A percentile compares a stretch with the other conserved stretches of the same genome.
Conservation (phyloP, 257 asterid genomes). For the Nicotiana noctiflora region DNA sequence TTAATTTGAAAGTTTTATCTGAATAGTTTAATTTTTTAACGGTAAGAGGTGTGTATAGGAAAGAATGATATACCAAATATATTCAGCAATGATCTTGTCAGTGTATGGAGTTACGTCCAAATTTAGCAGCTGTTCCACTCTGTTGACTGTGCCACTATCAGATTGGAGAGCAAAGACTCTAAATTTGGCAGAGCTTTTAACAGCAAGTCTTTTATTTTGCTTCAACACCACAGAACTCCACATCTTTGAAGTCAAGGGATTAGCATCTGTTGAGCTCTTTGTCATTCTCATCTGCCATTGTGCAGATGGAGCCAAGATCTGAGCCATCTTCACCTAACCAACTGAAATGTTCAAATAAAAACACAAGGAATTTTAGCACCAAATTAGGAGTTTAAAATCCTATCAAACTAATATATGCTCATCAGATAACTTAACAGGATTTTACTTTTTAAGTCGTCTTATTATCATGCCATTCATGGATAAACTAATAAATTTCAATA, state of each 20-base stretch:
- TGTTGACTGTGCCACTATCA: constrained; percentile 62
- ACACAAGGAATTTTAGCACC: background rate
- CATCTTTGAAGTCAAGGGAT: constrained; percentile 57
- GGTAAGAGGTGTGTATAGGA: background rate
- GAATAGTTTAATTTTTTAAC: background rate
- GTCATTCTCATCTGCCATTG: constrained; percentile 90
- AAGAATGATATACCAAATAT: constrained; percentile 55
- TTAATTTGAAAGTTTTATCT: background rate
- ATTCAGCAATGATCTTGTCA: constrained; percentile 87
- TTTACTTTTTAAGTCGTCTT: background rate
- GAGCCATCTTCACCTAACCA: constrained; percentile 65
- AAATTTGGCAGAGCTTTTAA: constrained; percentile 52
- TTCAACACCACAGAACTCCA: constrained; percentile 67
- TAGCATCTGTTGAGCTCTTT: constrained; percentile 46
- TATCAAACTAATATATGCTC: no score
- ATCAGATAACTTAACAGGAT: background rate
- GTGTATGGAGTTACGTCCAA: constrained; percentile 76
- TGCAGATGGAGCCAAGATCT: constrained; percentile 85
- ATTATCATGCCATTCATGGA: background rate
- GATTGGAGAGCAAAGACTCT: constrained; percentile 59
- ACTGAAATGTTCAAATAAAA: constrained; percentile 15
- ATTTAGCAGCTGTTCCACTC: constrained; percentile 81
- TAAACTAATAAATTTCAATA: background rate
- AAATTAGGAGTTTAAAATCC: background rate
- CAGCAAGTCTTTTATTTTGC: constrained; percentile 52